phyloP scores from a whole-genome alignment of 2,329 filamentous ascomycete species.

The Paramyrothecium sp. region DNA sequence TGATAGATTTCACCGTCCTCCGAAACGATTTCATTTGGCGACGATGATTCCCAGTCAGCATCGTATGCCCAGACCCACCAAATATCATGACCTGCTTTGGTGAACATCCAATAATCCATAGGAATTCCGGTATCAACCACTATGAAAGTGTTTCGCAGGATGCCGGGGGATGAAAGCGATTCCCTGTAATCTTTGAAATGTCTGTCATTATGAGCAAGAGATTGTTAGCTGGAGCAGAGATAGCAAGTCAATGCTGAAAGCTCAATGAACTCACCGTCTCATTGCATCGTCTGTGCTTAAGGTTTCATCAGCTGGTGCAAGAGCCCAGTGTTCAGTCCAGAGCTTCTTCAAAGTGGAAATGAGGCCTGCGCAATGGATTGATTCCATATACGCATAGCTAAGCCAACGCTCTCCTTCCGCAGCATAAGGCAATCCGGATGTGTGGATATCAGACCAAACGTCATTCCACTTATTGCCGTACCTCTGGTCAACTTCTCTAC shows the following conservation, averaged over 20 bases:
- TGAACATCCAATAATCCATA: constrained; percentile 6
- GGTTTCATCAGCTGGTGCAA: neutral
- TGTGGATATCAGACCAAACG: neutral
- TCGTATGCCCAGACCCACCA: constrained; percentile 19
- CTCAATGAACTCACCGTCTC: constrained; percentile 5
- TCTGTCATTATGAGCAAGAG: constrained; percentile 5
- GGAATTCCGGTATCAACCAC: constrained; percentile 5
- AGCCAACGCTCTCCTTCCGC: neutral
- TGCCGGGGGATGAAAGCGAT: constrained; percentile 6
- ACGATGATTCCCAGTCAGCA: constrained; percentile 13
- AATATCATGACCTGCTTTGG: constrained; percentile 1
- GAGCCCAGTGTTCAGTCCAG: neutral
- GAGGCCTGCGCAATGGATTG: neutral
- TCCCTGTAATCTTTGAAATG: constrained; percentile 14
- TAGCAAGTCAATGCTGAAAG: too few species aligned
- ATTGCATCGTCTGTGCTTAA: constrained; percentile 11
- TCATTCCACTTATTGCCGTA: constrained; percentile 7
- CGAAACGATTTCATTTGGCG: constrained; percentile 1
- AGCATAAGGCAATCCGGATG: too few species aligned
- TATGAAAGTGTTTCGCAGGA: constrained; percentile 13
- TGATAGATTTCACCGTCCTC: constrained; percentile 10
- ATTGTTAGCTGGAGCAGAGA: too few species aligned
- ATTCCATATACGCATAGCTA: neutral
- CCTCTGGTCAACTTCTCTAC: constrained; percentile 5
- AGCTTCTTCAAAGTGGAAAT: neutral